Base-by-base conservation (phyloP, 257 asterid species). In the Penstemon newberryi region DNA sequence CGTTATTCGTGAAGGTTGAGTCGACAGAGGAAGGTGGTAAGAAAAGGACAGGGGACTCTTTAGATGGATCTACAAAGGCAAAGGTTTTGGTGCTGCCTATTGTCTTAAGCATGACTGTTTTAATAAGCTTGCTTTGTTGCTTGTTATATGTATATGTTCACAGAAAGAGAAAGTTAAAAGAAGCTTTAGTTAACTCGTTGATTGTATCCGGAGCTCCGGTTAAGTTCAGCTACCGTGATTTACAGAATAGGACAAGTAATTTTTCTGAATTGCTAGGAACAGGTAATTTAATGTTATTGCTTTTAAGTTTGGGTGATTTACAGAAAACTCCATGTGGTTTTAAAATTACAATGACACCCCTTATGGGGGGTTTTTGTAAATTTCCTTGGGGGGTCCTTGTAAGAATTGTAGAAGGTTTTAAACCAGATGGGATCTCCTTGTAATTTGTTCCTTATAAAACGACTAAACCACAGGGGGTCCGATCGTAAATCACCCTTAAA, bases 241-340 rank as follows among this genome's bases (percentile, higher is more conserved):
- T 92, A 67, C 96, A 87, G 77, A 6, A 12, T 9, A 81, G 75
- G 79, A 92, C 98, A 0, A 67, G 70, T 55, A 84, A 83, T 56
- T 92, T 92, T 64, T 83, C 95, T 2, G 70, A 83, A 60, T 57
- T 92, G 72, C 84, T 92, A 43, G 98, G 98, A 79, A 84, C 85
- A 83, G 98, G 98, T 87, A 85, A 75, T 42, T 3, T 40, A 38
- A 10, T 39, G 15, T 45, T 50, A 38, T 8, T 38, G 36, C 41
- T 60, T 41, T 39, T 60, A 40, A 5, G n/a, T 41, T 25, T 25
- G 33, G 33, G 33, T 25, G 33, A 1, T 25, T 25, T 25, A 25
- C 33, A 25, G 2, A 25, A 25, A 1, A 25, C 33, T 25, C 33
- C 33, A 25, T 25, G 33, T 25, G 33, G 33, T 15, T 15, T 15